A percentile compares a stretch with the other conserved stretches of the same genome.
Conservation (phyloP, 2,329 filamentous ascomycete species). For the Rhytidhysteron rufulum region DNA sequence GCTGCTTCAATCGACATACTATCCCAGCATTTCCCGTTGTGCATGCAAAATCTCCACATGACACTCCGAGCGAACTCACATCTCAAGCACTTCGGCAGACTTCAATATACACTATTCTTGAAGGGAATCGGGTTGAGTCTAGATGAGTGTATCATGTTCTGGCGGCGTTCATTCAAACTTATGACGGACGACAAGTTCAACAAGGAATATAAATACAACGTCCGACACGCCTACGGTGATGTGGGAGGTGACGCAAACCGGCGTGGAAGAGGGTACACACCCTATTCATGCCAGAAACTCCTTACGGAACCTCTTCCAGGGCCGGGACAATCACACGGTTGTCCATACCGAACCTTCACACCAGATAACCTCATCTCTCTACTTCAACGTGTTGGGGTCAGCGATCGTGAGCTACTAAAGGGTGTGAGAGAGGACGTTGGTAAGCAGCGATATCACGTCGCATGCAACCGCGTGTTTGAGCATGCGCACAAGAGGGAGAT, state of each 20-base stretch:
- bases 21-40: constrained; percentile 79
- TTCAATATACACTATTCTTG: constrained; percentile 94
- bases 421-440: constrained; percentile 86
- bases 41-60: constrained; percentile 89
- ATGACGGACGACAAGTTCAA: constrained; percentile 93
- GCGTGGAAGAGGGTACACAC: constrained; percentile 80
- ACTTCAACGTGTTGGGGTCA: constrained; percentile 74
- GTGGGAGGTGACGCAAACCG: constrained; percentile 90
- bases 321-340: constrained; percentile 88
- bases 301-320: constrained; percentile 84
- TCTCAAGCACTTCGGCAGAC: constrained; percentile 85
- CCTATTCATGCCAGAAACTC: constrained; percentile 93
- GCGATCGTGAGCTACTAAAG: constrained; percentile 71
- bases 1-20: constrained; percentile 67
- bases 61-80: constrained; percentile 83
- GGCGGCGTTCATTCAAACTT: constrained; percentile 80
- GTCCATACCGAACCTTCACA: constrained; percentile 89
- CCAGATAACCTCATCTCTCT: constrained; percentile 78
- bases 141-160: constrained; percentile 91
- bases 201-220: constrained; percentile 96
- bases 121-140: constrained; percentile 90
- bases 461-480: constrained; percentile 95
- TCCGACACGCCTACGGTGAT: constrained; percentile 91
- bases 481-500: constrained; percentile 65
- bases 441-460: constrained; percentile 86